Evolutionary conservation across 2,329 filamentous ascomycete genomes (phyloP).

Genomic region (Fusarium sp.): DNA sequence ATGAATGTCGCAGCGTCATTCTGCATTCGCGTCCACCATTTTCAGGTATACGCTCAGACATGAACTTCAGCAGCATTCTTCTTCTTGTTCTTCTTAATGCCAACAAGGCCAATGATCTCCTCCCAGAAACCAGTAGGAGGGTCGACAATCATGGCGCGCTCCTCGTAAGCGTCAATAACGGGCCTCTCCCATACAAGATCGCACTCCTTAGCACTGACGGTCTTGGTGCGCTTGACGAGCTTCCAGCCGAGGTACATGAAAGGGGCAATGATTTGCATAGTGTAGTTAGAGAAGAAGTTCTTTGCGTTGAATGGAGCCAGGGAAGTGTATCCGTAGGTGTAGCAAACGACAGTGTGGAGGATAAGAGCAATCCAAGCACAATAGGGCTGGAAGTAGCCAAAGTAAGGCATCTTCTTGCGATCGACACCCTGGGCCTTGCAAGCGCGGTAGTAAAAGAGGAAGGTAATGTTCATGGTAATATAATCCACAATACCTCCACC

Average conservation of each 20-base stretch:
- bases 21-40: neutral
- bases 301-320: constrained; percentile 64
- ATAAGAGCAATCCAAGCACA: constrained; percentile 36
- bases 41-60: constrained; percentile 10
- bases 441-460: constrained; percentile 69
- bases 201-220: constrained; percentile 61
- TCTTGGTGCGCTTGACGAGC: constrained; percentile 65
- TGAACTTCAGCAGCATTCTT: constrained; percentile 20
- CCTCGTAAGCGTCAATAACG: constrained; percentile 64
- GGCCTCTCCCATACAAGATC: constrained; percentile 68
- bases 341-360: constrained; percentile 48
- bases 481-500: constrained; percentile 64
- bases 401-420: constrained; percentile 64
- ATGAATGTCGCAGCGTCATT: neutral
- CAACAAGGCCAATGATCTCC: constrained; percentile 31
- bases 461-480: constrained; percentile 66
- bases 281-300: constrained; percentile 61
- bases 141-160: constrained; percentile 49
- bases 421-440: constrained; percentile 59
- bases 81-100: constrained; percentile 33
- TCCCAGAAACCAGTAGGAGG: constrained; percentile 57
- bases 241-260: constrained; percentile 68
- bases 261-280: constrained; percentile 61
- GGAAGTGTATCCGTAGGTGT: constrained; percentile 63
- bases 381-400: constrained; percentile 52